Conservation (phyloP, 2,329 filamentous ascomycete species). For the Botrytis pseudocinerea region DNA sequence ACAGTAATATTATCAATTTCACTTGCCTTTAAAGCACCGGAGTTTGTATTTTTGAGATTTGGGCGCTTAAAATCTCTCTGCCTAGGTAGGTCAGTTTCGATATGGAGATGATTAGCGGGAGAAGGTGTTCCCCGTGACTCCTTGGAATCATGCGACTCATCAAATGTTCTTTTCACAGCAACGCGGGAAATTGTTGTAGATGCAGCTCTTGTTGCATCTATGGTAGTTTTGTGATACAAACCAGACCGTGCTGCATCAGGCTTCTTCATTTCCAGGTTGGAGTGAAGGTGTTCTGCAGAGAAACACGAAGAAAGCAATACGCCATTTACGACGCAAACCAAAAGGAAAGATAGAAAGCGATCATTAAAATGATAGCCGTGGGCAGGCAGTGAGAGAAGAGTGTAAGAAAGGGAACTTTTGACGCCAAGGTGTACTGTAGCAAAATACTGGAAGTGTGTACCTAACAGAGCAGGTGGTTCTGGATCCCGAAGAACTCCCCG, state of each 20-base stretch:
- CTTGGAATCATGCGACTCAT: slow-evolving; percentile 20
- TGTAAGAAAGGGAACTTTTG: neutral
- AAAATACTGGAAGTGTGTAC: neutral
- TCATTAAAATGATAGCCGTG: neutral
- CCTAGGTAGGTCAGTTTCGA: neutral
- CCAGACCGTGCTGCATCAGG: neutral
- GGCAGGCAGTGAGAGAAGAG: neutral
- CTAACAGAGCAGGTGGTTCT: too few relatives aligned
- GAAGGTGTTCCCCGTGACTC: neutral
- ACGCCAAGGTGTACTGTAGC: neutral
- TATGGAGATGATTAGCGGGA: neutral
- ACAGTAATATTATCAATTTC: slow-evolving; percentile 46
- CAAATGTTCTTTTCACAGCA: slow-evolving; percentile 34
- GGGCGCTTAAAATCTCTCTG: slow-evolving; percentile 4
- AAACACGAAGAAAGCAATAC: neutral
- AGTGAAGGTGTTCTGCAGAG: neutral
- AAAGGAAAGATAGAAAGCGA: neutral
- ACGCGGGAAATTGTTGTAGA: slow-evolving; percentile 31
- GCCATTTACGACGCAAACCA: slow-evolving; percentile 8
- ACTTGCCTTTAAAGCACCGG: slow-evolving; percentile 45
- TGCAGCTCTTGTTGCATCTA: slow-evolving; percentile 29
- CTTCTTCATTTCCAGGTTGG: neutral
- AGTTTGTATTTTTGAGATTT: slow-evolving; percentile 30
- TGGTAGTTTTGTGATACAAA: slow-evolving; percentile 32
- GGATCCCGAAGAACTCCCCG: neutral